Evolutionary conservation across 306 rosid species (phyloP).

Genomic region (Aeschynomene evenia): DNA sequence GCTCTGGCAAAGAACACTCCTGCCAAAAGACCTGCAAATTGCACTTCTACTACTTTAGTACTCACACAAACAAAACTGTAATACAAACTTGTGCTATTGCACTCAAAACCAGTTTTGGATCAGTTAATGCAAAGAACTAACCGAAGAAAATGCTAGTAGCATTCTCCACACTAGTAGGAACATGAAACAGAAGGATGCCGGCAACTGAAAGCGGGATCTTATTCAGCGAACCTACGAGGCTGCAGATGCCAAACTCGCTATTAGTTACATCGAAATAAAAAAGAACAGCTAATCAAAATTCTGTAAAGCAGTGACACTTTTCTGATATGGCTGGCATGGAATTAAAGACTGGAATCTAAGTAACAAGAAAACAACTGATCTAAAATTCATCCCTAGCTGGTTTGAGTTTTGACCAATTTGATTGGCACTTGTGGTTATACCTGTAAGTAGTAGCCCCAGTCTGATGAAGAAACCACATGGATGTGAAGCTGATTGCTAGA

Average conservation of each 20-base stretch:
- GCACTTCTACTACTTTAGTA: conserved; percentile 24
- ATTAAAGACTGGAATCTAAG: neutral
- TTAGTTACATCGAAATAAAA: conserved; percentile 19
- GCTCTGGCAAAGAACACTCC: conserved; percentile 96
- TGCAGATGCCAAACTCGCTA: conserved; percentile 44
- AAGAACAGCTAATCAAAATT: neutral
- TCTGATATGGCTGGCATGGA: conserved; percentile 16
- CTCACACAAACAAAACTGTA: conserved; percentile 22
- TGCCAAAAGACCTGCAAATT: conserved; percentile 79
- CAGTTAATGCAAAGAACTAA: conserved; percentile 39
- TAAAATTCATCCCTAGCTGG: neutral
- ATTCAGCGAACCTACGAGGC: conserved; percentile 96
- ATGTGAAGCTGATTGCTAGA: conserved; percentile 95
- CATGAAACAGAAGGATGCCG: conserved; percentile 86
- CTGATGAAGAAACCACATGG: conserved; percentile 99
- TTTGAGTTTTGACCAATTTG: conserved; percentile 7
- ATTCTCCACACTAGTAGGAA: conserved; percentile 94
- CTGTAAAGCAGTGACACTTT: neutral
- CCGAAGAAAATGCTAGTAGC: conserved; percentile 89
- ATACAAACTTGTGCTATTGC: neutral
- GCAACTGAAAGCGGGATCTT: conserved; percentile 96
- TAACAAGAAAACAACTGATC: neutral
- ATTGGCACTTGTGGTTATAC: conserved; percentile 38
- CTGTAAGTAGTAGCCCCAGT: conserved; percentile 98
- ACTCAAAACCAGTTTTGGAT: neutral